Evolutionary conservation across 805 yeast genomes (phyloP).

Genomic region (Tetrapisispora nanseiensis): DNA sequence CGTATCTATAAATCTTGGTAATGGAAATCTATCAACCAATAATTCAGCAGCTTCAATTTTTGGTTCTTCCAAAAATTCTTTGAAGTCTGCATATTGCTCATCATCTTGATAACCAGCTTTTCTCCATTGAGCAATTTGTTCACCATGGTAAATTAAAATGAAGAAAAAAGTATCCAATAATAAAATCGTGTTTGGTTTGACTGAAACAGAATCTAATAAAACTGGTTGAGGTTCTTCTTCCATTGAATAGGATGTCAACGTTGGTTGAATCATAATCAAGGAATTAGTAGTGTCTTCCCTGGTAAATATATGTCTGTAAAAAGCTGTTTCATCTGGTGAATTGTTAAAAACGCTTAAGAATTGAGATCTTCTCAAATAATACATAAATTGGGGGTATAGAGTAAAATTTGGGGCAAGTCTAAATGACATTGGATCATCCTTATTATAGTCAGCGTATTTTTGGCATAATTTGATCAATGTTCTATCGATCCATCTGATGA

Average conservation of each 20-base stretch:
- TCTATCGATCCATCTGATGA: conserved; percentile 87
- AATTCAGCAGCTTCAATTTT: conserved; percentile 83
- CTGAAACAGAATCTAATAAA: conserved; percentile 80
- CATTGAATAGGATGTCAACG: conserved; percentile 71
- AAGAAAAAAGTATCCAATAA: conserved; percentile 92
- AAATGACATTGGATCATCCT: conserved; percentile 73
- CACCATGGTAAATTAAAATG: conserved; percentile 88
- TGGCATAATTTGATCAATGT: conserved; percentile 81
- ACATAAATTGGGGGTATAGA: conserved; percentile 87
- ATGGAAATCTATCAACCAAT: conserved; percentile 85
- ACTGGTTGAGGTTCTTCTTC: conserved; percentile 84
- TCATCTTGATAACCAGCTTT: conserved; percentile 85
- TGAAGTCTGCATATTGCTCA: conserved; percentile 78
- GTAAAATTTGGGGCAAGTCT: conserved; percentile 73
- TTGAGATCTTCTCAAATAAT: conserved; percentile 88
- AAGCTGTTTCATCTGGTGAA: conserved; percentile 96
- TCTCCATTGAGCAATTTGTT: conserved; percentile 89
- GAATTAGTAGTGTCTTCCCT: conserved; percentile 88
- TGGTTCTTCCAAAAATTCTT: conserved; percentile 75
- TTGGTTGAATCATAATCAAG: conserved; percentile 92
- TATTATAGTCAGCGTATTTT: conserved; percentile 83
- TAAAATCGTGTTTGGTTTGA: conserved; percentile 75
- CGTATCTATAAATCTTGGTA: conserved; percentile 91
- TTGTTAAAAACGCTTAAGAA: conserved; percentile 90
- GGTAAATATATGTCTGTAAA: conserved; percentile 83